phyloP scores from a whole-genome alignment of 345 rosid species.

The Ceriops decandra region DNA sequence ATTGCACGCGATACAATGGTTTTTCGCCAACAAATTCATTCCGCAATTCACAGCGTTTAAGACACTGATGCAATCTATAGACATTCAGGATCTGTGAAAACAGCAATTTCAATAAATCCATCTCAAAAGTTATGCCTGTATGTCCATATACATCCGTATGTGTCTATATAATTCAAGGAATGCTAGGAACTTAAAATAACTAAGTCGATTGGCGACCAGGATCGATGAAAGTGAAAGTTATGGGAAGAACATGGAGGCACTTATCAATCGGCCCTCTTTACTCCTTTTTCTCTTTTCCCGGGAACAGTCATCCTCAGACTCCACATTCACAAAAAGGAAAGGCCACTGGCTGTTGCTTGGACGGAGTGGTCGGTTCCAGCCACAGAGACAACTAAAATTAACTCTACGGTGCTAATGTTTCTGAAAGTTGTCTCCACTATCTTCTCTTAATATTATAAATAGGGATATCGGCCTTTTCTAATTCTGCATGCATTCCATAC shows the following conservation, averaged over 20 bases:
- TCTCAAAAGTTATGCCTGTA: background rate
- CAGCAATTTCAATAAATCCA: background rate
- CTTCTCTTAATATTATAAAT: slow-evolving; percentile 20
- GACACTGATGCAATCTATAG: background rate
- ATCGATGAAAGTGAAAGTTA: slow-evolving; percentile 40
- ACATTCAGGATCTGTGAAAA: background rate
- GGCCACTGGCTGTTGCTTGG: slow-evolving; percentile 18
- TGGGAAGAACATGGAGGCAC: slow-evolving; percentile 51
- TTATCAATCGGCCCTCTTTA: slow-evolving; percentile 25
- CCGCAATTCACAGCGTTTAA: background rate
- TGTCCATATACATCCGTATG: background rate
- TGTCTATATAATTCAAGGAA: no score
- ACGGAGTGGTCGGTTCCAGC: slow-evolving; percentile 38
- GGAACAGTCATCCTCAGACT: slow-evolving; percentile 39
- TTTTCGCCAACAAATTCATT: background rate
- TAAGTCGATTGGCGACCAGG: slow-evolving; percentile 30
- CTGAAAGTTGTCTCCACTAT: slow-evolving; percentile 28
- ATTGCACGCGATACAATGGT: background rate
- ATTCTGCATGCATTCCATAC: slow-evolving; percentile 30
- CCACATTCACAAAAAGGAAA: slow-evolving; percentile 34
- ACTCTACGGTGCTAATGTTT: slow-evolving; percentile 7
- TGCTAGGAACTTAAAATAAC: slow-evolving; percentile 1
- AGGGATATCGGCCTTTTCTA: slow-evolving; percentile 23
- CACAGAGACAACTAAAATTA: slow-evolving; percentile 21
- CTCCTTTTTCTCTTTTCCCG: slow-evolving; percentile 36